phyloP scores from a whole-genome alignment of 139 green algal species.

The Edaphochlamys debaryana region DNA sequence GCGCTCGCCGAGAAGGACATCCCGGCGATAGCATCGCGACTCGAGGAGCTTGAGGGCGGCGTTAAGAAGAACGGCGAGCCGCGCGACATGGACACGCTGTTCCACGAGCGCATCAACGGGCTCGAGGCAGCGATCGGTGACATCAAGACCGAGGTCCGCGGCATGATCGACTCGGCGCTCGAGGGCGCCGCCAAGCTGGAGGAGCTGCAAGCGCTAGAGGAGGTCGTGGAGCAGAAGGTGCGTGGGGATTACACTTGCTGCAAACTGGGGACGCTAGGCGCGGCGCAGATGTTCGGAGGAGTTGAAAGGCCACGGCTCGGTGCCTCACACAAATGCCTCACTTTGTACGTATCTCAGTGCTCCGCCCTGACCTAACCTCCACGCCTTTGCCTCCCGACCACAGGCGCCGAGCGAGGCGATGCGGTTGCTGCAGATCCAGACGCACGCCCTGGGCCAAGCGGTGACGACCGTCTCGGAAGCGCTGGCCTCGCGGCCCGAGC shows the following conservation, averaged over 20 bases:
- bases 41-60: slow-evolving; percentile 38
- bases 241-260: too few relatives aligned
- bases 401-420: slow-evolving; percentile 12
- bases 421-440: slow-evolving; percentile 48
- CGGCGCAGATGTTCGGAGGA: too few relatives aligned
- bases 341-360: too few relatives aligned
- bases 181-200: slow-evolving; percentile 47
- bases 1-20: slow-evolving; percentile 29
- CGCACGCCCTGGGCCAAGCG: slow-evolving; percentile 33
- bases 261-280: too few relatives aligned
- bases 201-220: slow-evolving; percentile 42
- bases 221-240: slow-evolving; percentile 34
- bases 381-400: too few relatives aligned
- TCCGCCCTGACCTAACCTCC: too few relatives aligned
- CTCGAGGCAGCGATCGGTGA: slow-evolving; percentile 44
- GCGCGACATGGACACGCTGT: slow-evolving; percentile 58
- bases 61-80: slow-evolving; percentile 39
- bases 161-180: slow-evolving; percentile 4
- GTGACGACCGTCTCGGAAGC: slow-evolving; percentile 42
- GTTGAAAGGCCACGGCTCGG: too few relatives aligned
- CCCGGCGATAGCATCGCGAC: background rate
- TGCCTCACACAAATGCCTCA: too few relatives aligned
- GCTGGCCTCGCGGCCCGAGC: slow-evolving; percentile 42
- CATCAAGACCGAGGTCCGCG: slow-evolving; percentile 5
- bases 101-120: slow-evolving; percentile 50